A percentile compares a stretch with the other conserved stretches of the same genome.
Conservation (phyloP, 192 early-diverging fungal genomes). For the Mortierella antarctica region DNA sequence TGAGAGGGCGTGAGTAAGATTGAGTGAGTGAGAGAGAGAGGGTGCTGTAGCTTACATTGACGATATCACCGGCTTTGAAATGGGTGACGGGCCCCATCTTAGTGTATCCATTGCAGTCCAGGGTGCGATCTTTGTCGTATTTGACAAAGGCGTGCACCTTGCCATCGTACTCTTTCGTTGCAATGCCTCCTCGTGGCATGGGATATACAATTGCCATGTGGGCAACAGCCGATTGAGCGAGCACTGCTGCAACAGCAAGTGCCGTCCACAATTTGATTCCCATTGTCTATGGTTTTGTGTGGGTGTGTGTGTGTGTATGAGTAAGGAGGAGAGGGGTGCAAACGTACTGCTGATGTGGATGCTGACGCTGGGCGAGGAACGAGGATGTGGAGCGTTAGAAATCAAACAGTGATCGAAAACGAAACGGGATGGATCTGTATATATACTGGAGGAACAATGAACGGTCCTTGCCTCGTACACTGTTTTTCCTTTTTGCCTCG, state of each 20-base stretch:
- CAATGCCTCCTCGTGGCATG: conserved; percentile 12
- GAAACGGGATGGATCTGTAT: no score
- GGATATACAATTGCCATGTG: conserved; percentile 38
- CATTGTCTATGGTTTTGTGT: background rate
- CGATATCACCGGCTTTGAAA: conserved; percentile 26
- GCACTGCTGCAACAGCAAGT: background rate
- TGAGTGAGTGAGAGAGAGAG: no score
- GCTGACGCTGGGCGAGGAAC: background rate
- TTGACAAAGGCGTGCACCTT: conserved; percentile 31
- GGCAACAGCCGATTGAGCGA: conserved; percentile 3
- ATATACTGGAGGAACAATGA: no score
- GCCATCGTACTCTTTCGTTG: conserved; percentile 1
- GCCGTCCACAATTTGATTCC: background rate
- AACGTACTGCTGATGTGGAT: background rate
- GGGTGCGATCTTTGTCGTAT: background rate
- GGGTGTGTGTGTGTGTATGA: background rate
- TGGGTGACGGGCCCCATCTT: conserved; percentile 23
- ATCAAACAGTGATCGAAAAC: no score
- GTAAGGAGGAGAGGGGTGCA: background rate
- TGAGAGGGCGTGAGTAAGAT: background rate
- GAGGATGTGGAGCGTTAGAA: no score
- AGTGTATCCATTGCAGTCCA: conserved; percentile 39
- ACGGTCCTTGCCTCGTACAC: no score
- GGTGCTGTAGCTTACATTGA: conserved; percentile 21
- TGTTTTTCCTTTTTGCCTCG: no score